phyloP scores from a whole-genome alignment of 1,284 basidiomycete genomes.

The Ceratorhiza oryzae-sativae region DNA sequence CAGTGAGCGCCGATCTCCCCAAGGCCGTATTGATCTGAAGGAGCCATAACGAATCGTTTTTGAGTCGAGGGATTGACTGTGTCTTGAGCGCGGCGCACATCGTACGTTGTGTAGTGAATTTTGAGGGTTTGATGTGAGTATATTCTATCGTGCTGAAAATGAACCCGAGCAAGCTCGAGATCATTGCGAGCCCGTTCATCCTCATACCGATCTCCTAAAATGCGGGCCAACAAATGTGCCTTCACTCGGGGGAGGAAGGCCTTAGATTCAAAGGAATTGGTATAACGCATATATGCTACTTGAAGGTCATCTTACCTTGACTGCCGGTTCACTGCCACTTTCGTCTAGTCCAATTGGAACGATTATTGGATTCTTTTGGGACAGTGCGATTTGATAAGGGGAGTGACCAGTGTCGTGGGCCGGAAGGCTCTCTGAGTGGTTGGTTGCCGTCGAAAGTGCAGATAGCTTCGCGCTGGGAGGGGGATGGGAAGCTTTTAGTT shows the following conservation, averaged over 20 bases:
- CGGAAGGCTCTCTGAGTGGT: not conserved
- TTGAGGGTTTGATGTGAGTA: not conserved
- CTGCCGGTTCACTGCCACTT: not conserved
- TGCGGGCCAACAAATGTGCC: not conserved
- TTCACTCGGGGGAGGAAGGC: conserved; percentile 4
- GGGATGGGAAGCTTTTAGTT: not conserved
- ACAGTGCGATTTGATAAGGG: conserved; percentile 12
- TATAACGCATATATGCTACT: not conserved
- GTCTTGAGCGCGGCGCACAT: conserved; percentile 30
- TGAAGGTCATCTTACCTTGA: not conserved
- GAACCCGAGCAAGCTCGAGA: not conserved
- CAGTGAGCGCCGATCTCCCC: conserved; percentile 41
- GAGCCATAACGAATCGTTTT: conserved; percentile 1
- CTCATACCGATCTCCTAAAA: not conserved
- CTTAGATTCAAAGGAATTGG: not conserved
- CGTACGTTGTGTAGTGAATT: conserved; percentile 33
- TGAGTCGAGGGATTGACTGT: conserved; percentile 7
- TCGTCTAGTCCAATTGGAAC: not conserved
- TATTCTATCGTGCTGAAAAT: not conserved
- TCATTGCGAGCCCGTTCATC: not conserved
- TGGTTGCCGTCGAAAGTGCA: not conserved
- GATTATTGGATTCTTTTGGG: not conserved
- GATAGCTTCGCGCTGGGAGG: not conserved
- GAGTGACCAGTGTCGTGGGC: not conserved
- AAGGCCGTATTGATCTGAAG: not conserved